Evolutionary conservation across 2,329 filamentous ascomycete genomes (phyloP).

Genomic region (Didymellaceae sp.): DNA sequence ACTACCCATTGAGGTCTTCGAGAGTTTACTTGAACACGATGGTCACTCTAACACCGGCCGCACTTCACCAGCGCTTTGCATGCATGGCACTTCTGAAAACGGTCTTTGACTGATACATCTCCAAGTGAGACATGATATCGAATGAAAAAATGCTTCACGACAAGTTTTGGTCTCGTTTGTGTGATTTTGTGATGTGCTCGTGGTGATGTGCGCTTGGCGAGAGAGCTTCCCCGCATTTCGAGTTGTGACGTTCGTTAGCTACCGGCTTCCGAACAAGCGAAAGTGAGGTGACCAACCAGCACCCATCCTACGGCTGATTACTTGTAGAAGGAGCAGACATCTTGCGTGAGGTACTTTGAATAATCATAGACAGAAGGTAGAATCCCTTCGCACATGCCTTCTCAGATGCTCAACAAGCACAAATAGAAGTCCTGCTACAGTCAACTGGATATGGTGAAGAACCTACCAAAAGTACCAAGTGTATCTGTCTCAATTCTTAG

Average conservation of each 20-base stretch:
- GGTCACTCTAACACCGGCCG: slow-evolving; percentile 48
- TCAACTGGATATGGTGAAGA: too few relatives aligned
- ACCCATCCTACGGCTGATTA: too few relatives aligned
- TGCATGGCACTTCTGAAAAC: slow-evolving; percentile 25
- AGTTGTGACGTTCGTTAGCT: slow-evolving; percentile 8
- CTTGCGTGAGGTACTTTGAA: too few relatives aligned
- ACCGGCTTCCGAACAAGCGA: background rate
- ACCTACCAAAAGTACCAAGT: too few relatives aligned
- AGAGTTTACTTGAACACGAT: slow-evolving; percentile 46
- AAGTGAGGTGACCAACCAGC: background rate
- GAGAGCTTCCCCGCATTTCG: slow-evolving; percentile 19
- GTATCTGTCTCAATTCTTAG: too few relatives aligned
- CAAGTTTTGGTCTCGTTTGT: slow-evolving; percentile 17
- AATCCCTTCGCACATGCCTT: too few relatives aligned
- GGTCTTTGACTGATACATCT: slow-evolving; percentile 47
- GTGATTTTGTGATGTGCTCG: slow-evolving; percentile 18
- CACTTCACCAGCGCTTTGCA: slow-evolving; percentile 18
- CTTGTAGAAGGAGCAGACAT: too few relatives aligned
- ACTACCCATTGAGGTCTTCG: slow-evolving; percentile 42
- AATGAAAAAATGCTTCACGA: slow-evolving; percentile 49
- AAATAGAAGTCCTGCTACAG: too few relatives aligned
- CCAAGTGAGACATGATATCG: slow-evolving; percentile 45
- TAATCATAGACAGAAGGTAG: too few relatives aligned
- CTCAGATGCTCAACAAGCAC: too few relatives aligned
- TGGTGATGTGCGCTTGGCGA: slow-evolving; percentile 20